These are phyloP conservation scores for Tylopilus vinaceipallidus DNA, from an alignment of 768 basidiomycete species.

Conservation along the genomic window DNA sequence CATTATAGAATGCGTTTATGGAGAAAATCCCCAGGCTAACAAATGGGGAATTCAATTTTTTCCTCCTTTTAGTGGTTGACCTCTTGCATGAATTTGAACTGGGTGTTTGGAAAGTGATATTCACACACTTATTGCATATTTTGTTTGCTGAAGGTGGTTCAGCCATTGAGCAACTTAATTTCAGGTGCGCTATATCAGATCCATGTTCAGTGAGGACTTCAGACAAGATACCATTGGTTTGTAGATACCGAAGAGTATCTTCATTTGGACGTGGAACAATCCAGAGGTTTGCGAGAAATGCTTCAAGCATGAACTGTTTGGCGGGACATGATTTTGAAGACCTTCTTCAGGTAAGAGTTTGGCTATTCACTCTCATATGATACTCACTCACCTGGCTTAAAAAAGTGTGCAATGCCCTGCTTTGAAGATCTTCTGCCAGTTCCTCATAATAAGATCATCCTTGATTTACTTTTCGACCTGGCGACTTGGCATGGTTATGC, in stretches of 20 bases:
- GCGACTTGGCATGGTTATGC: slow-evolving; percentile 19
- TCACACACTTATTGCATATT: not conserved
- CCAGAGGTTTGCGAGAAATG: not conserved
- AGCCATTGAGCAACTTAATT: not conserved
- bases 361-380: too few relatives aligned
- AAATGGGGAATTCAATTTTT: slow-evolving; percentile 15
- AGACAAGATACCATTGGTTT: too few relatives aligned
- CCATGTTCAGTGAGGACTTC: too few relatives aligned
- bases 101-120: not conserved
- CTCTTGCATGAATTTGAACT: not conserved
- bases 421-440: slow-evolving; percentile 15
- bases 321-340: not conserved
- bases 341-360: not conserved
- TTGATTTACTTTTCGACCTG: slow-evolving; percentile 15
- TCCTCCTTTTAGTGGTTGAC: not conserved
- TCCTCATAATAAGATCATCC: slow-evolving; percentile 8
- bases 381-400: too few relatives aligned
- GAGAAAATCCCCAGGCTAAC: slow-evolving; percentile 12
- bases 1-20: slow-evolving; percentile 41
- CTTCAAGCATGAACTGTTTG: not conserved
- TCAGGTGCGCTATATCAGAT: not conserved
- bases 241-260: not conserved
- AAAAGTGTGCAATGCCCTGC: slow-evolving; percentile 11
- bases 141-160: not conserved
- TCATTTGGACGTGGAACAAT: not conserved